Conservation (phyloP, 345 rosid species). For the Eucalyptus virginea region DNA sequence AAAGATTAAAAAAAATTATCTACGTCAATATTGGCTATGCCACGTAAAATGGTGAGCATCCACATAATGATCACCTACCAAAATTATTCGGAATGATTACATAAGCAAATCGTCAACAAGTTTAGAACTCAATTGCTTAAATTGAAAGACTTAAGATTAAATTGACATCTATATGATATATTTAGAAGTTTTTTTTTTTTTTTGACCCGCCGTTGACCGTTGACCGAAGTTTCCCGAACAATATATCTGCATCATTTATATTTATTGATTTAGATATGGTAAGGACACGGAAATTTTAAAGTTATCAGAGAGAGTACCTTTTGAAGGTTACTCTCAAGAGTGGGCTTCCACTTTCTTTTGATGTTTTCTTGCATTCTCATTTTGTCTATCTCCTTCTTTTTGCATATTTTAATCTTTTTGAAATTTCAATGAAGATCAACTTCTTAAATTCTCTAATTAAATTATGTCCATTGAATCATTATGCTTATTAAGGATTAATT, state of each 20-base stretch:
- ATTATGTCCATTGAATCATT: neutral
- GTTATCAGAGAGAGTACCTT: neutral
- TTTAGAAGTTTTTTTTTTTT: neutral
- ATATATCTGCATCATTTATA: neutral
- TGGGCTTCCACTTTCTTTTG: neutral
- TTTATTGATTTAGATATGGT: neutral
- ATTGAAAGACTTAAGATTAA: neutral
- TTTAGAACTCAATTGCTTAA: neutral
- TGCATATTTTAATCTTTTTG: neutral
- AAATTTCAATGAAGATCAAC: neutral
- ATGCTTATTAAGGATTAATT: neutral
- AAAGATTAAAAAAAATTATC: neutral
- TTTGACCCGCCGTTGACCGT: no score
- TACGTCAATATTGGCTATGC: accelerated
- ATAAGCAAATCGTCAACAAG: neutral
- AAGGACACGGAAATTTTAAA: neutral
- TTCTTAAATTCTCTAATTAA: neutral
- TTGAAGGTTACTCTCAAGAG: neutral
- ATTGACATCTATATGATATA: neutral
- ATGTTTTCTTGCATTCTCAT: neutral
- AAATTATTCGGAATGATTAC: neutral
- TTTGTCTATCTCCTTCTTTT: neutral
- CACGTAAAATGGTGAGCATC: accelerated
- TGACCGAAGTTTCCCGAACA: neutral
- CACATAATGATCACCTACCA: neutral